Conservation (phyloP, 495 filamentous ascomycete genomes). For the Trypethelium eluteriae region DNA sequence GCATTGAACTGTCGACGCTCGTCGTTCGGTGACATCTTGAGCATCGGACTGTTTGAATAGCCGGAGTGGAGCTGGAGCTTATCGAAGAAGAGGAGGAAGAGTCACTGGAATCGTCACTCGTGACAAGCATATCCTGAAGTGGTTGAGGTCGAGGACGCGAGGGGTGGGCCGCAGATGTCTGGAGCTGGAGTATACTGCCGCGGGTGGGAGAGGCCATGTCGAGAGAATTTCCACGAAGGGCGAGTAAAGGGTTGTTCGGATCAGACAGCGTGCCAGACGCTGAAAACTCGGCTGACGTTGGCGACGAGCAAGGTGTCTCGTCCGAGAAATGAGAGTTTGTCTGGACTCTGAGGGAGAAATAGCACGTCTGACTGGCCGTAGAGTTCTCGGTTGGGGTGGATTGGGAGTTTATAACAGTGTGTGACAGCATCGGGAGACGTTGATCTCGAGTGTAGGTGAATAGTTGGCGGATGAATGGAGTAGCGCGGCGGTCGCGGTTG, state of each 20-base stretch:
- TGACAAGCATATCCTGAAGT: slow-evolving; percentile 24
- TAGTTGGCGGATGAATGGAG: background rate
- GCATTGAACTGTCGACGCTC: slow-evolving; percentile 17
- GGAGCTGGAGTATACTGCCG: slow-evolving; percentile 18
- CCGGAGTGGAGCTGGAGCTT: slow-evolving; percentile 10
- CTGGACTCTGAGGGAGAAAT: slow-evolving; percentile 2
- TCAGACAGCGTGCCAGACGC: background rate
- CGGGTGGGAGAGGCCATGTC: slow-evolving; percentile 12
- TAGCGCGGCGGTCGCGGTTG: background rate
- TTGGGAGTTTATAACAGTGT: background rate
- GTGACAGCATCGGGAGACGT: slow-evolving; percentile 9
- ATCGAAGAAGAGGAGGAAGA: background rate
- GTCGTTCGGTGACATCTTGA: slow-evolving; percentile 24
- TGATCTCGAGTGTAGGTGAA: background rate
- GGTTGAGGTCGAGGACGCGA: slow-evolving; percentile 21
- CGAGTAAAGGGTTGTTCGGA: slow-evolving; percentile 14
- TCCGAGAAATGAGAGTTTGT: slow-evolving; percentile 12
- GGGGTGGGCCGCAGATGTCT: slow-evolving; percentile 21
- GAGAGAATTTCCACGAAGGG: slow-evolving; percentile 1
- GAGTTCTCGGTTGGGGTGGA: background rate
- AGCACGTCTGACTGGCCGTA: background rate
- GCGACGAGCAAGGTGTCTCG: slow-evolving; percentile 16
- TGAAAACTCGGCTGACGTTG: background rate
- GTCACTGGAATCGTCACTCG: slow-evolving; percentile 17
- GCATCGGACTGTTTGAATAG: slow-evolving; percentile 21